These are phyloP conservation scores for Pseudocercospora pini-densiflorae DNA, from an alignment of 2,329 filamentous ascomycete genomes.

Conservation along the genomic window DNA sequence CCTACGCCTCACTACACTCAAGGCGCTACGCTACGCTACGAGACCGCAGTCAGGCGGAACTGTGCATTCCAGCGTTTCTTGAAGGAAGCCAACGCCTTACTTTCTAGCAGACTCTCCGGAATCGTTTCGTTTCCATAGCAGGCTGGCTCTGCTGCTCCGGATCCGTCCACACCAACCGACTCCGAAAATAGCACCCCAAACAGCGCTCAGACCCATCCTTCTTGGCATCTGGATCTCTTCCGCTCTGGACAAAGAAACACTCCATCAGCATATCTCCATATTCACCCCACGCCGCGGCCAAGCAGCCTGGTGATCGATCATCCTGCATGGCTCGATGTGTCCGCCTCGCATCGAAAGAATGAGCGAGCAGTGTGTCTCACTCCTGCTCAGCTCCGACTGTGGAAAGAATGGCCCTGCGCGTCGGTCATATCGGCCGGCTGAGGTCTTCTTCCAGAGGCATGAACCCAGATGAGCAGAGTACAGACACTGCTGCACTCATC, in stretches of 20 bases:
- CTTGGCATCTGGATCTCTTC: slow-evolving; percentile 2
- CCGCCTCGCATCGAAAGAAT: slow-evolving; percentile 24
- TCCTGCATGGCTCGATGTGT: slow-evolving; percentile 20
- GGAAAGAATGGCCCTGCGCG: slow-evolving; percentile 33
- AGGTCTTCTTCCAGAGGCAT: slow-evolving; percentile 36
- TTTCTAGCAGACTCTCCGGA: not conserved
- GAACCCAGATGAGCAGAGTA: slow-evolving; percentile 33
- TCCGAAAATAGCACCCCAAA: not conserved
- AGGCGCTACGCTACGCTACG: not conserved
- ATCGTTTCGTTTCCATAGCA: not conserved
- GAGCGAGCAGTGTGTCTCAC: slow-evolving; percentile 22
- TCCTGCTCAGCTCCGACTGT: slow-evolving; percentile 18
- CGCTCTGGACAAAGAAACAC: not conserved
- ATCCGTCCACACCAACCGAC: not conserved
- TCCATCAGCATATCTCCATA: not conserved
- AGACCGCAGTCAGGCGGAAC: not conserved
- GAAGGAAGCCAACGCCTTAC: not conserved
- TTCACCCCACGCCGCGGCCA: not conserved
- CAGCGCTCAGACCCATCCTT: not conserved
- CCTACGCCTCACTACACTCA: not conserved
- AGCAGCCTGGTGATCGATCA: slow-evolving; percentile 5
- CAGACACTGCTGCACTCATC: slow-evolving; percentile 32
- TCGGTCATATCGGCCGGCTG: slow-evolving; percentile 29
- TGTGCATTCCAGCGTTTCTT: slow-evolving; percentile 1
- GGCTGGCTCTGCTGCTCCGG: not conserved